Evolutionary conservation across 805 yeast species (phyloP).

Genomic region (Nakazawaea sp.): DNA sequence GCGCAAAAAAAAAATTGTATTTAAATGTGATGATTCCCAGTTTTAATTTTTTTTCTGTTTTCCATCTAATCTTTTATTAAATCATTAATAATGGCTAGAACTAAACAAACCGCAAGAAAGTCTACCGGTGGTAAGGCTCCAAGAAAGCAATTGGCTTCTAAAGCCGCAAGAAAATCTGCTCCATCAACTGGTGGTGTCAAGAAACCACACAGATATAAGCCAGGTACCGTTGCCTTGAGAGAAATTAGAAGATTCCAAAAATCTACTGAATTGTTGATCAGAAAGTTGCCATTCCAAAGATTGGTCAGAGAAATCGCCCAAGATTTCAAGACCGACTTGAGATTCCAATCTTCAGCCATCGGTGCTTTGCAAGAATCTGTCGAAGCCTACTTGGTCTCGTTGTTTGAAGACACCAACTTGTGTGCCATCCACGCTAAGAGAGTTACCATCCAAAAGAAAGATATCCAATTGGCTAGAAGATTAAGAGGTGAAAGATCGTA

Average conservation of each 20-base stretch:
- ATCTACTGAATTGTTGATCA: slow-evolving; percentile 88
- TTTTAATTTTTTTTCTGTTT: slow-evolving; percentile 3
- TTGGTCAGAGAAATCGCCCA: slow-evolving; percentile 93
- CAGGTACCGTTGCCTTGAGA: slow-evolving; percentile 94
- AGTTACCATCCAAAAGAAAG: slow-evolving; percentile 98
- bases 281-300: slow-evolving; percentile 97
- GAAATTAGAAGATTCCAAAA: slow-evolving; percentile 98
- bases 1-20: too few relatives aligned
- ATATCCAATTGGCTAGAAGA: slow-evolving; percentile 96
- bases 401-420: slow-evolving; percentile 96
- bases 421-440: slow-evolving; percentile 99
- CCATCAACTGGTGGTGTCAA: slow-evolving; percentile 91
- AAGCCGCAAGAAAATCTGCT: slow-evolving; percentile 90
- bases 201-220: slow-evolving; percentile 95
- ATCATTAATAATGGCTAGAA: slow-evolving; percentile 66
- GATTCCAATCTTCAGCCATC: slow-evolving; percentile 96
- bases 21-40: slow-evolving; percentile 5
- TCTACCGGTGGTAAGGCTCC: slow-evolving; percentile 96
- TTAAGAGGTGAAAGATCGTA: slow-evolving; percentile 94
- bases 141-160: slow-evolving; percentile 88
- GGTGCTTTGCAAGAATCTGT: slow-evolving; percentile 98
- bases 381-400: slow-evolving; percentile 93
- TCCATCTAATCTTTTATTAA: slow-evolving; percentile 1
- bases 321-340: slow-evolving; percentile 86
- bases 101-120: slow-evolving; percentile 91